Evolutionary conservation across 768 basidiomycete species (phyloP).

Genomic region (Polyporus arcularius): DNA sequence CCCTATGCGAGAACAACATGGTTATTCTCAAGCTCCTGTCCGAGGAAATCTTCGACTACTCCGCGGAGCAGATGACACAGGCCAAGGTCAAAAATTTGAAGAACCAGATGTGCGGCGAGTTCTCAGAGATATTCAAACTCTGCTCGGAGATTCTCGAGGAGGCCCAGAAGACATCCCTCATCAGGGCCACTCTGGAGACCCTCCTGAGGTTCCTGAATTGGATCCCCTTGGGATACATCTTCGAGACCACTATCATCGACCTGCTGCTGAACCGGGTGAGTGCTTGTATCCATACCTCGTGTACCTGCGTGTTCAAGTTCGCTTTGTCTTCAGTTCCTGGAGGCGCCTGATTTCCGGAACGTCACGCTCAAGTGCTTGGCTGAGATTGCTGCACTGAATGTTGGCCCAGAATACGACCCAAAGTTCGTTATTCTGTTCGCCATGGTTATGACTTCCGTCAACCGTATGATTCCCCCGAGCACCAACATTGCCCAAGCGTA

Average conservation of each 20-base stretch:
- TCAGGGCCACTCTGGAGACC: constrained; percentile 94
- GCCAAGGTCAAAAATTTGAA: constrained; percentile 97
- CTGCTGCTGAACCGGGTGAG: constrained; percentile 86
- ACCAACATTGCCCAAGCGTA: constrained; percentile 96
- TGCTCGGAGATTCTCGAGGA: constrained; percentile 96
- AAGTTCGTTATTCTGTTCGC: constrained; percentile 98
- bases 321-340: constrained; percentile 74
- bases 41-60: constrained; percentile 98
- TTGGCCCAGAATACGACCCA: constrained; percentile 94
- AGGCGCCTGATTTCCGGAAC: constrained; percentile 96
- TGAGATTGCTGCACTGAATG: constrained; percentile 92
- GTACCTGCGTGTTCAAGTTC: constrained; percentile 9
- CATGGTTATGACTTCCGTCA: constrained; percentile 97
- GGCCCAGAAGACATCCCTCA: constrained; percentile 93
- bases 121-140: constrained; percentile 96
- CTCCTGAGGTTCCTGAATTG: constrained; percentile 95
- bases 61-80: constrained; percentile 98
- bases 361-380: constrained; percentile 95
- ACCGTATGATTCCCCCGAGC: constrained; percentile 94
- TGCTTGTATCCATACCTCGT: constrained; percentile 15
- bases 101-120: constrained; percentile 97
- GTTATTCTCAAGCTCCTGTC: constrained; percentile 95
- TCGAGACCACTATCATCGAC: constrained; percentile 97
- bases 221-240: constrained; percentile 99
- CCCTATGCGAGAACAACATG: constrained; percentile 99